phyloP scores from a whole-genome alignment of 139 green algal genomes.

The Nannochloris sp. region DNA sequence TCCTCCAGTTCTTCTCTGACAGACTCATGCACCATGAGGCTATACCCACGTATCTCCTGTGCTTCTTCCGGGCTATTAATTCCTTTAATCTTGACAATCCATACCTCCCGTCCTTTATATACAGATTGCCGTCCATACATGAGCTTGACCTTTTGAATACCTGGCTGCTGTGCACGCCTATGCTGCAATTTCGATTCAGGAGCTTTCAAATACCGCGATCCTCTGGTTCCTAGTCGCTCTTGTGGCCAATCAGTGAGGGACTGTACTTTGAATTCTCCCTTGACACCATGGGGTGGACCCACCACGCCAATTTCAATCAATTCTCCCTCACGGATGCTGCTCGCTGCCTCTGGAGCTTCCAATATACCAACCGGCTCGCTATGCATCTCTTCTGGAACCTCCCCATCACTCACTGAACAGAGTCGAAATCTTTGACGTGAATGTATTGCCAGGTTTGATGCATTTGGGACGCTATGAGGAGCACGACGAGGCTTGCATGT shows the following conservation, averaged over 20 bases:
- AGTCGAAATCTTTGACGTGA: too few species aligned
- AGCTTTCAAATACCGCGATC: slow-evolving; percentile 21
- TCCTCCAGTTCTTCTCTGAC: slow-evolving; percentile 24
- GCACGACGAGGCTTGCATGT: too few species aligned
- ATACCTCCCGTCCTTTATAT: slow-evolving; percentile 29
- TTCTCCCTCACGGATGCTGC: slow-evolving; percentile 4
- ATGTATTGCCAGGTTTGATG: too few species aligned
- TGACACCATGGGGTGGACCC: slow-evolving; percentile 32
- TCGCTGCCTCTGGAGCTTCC: background rate
- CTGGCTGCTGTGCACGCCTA: slow-evolving; percentile 1
- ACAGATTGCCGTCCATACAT: slow-evolving; percentile 20
- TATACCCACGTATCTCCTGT: slow-evolving; percentile 19
- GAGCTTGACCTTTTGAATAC: slow-evolving; percentile 10
- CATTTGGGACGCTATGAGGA: too few species aligned
- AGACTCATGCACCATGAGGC: slow-evolving; percentile 22
- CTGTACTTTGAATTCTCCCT: slow-evolving; percentile 41
- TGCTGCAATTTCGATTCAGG: slow-evolving; percentile 15
- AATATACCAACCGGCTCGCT: too few species aligned
- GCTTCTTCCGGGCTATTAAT: slow-evolving; percentile 29
- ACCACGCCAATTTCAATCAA: slow-evolving; percentile 39
- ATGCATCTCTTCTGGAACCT: too few species aligned
- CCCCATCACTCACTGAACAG: too few species aligned
- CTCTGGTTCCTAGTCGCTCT: slow-evolving; percentile 29
- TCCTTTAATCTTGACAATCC: slow-evolving; percentile 38
- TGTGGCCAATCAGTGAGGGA: slow-evolving; percentile 42